Evolutionary conservation across 2,329 filamentous ascomycete species (phyloP).

Genomic region (Alternaria panax): DNA sequence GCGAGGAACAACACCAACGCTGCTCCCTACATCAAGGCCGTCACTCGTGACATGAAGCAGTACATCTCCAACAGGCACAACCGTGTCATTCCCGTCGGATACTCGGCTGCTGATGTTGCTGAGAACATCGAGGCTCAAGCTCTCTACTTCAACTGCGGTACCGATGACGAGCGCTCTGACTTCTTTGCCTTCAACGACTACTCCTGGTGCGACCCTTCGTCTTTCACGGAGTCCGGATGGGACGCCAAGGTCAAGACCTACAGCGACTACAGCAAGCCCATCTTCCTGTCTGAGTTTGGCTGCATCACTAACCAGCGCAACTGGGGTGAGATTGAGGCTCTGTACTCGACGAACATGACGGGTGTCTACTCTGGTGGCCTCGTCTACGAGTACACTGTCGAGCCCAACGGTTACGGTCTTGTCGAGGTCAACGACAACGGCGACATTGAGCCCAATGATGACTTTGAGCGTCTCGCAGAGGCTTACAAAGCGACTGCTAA

Average conservation of each 20-base stretch:
- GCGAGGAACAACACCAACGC: conserved; percentile 66
- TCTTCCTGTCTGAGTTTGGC: conserved; percentile 95
- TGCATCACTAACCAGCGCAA: conserved; percentile 82
- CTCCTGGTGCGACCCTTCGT: conserved; percentile 69
- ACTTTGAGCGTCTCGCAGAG: conserved; percentile 67
- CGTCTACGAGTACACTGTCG: conserved; percentile 88
- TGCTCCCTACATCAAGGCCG: conserved; percentile 75
- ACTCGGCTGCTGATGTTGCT: conserved; percentile 84
- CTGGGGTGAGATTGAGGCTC: conserved; percentile 78
- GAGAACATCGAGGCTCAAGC: conserved; percentile 87
- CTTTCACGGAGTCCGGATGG: conserved; percentile 78
- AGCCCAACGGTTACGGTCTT: conserved; percentile 74
- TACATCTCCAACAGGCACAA: conserved; percentile 75
- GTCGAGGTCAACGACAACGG: conserved; percentile 66
- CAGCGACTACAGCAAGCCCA: conserved; percentile 47
- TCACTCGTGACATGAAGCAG: conserved; percentile 81
- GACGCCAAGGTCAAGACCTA: conserved; percentile 56
- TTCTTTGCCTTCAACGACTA: conserved; percentile 93
- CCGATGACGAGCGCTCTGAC: conserved; percentile 82
- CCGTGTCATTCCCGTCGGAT: conserved; percentile 76
- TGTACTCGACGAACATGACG: conserved; percentile 87
- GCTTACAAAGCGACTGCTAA: conserved; percentile 60
- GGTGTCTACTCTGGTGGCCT: conserved; percentile 92
- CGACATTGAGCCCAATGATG: conserved; percentile 64
- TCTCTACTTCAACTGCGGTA: conserved; percentile 91